Conservation (phyloP, 257 asterid genomes). For the Penstemon eatonii region DNA sequence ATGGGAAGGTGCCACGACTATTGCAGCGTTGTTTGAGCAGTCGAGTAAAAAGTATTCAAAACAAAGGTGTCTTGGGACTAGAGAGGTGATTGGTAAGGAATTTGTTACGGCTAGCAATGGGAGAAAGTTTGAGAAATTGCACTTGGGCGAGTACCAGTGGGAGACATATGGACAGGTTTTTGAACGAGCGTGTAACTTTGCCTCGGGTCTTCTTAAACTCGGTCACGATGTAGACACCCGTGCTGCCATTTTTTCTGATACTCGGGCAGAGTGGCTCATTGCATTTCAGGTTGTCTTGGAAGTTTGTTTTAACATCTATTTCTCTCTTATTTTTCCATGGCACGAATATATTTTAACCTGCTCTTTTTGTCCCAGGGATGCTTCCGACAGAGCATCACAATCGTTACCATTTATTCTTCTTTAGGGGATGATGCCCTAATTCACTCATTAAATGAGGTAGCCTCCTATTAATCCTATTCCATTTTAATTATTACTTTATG, state of each 20-base stretch:
- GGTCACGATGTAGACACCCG: slow-evolving; percentile 84
- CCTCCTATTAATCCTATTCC: slow-evolving; percentile 17
- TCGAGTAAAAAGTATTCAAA: slow-evolving; percentile 59
- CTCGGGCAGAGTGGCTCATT: slow-evolving; percentile 82
- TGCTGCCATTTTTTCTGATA: slow-evolving; percentile 82
- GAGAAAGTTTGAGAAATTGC: slow-evolving; percentile 83
- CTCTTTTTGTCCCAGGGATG: slow-evolving; percentile 58
- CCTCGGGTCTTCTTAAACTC: slow-evolving; percentile 77
- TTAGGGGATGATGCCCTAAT: slow-evolving; percentile 86
- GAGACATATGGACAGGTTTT: slow-evolving; percentile 60
- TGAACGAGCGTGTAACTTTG: slow-evolving; percentile 68
- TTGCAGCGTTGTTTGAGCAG: slow-evolving; percentile 89
- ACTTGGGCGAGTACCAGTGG: slow-evolving; percentile 89
- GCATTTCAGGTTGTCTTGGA: slow-evolving; percentile 63
- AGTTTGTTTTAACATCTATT: slow-evolving; percentile 11
- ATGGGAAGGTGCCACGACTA: slow-evolving; percentile 91
- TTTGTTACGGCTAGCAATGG: slow-evolving; percentile 65
- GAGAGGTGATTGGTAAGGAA: slow-evolving; percentile 61
- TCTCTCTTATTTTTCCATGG: slow-evolving; percentile 19
- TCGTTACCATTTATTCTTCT: slow-evolving; percentile 87
- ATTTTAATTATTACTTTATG: not conserved
- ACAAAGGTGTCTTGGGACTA: slow-evolving; percentile 67
- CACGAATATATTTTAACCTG: slow-evolving; percentile 20
- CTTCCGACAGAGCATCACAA: slow-evolving; percentile 80
- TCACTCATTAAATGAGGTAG: slow-evolving; percentile 86